phyloP scores from a whole-genome alignment of 768 basidiomycete species.

The Calocybe gangraenosa region DNA sequence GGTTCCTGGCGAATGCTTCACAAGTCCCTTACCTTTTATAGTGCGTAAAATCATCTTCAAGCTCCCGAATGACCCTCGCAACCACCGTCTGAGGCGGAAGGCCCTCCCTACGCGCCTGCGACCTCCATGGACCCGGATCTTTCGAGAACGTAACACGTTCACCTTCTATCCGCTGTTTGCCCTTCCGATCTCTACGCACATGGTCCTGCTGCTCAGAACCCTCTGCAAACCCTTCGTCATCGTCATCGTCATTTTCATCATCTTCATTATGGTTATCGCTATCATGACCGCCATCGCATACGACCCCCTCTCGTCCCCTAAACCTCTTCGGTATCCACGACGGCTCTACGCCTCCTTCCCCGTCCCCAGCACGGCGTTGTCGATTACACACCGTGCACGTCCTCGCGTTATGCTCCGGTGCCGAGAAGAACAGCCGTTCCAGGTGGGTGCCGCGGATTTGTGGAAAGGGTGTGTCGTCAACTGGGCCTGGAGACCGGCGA shows the following conservation, averaged over 20 bases:
- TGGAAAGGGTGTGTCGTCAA: slow-evolving; percentile 63
- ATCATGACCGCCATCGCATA: not conserved
- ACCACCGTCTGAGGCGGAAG: slow-evolving; percentile 88
- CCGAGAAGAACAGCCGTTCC: slow-evolving; percentile 78
- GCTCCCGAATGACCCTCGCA: slow-evolving; percentile 73
- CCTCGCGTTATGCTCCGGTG: slow-evolving; percentile 67
- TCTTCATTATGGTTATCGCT: slow-evolving; percentile 5
- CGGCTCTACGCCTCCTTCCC: not conserved
- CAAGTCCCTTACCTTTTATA: slow-evolving; percentile 80
- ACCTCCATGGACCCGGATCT: slow-evolving; percentile 26
- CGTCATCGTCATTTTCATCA: slow-evolving; percentile 17
- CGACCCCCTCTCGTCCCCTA: slow-evolving; percentile 7
- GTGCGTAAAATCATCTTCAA: slow-evolving; percentile 94
- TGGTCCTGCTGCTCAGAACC: slow-evolving; percentile 22
- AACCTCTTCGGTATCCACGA: slow-evolving; percentile 22
- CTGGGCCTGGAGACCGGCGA: not conserved
- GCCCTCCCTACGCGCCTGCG: slow-evolving; percentile 29
- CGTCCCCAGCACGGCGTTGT: slow-evolving; percentile 24
- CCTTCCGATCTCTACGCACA: slow-evolving; percentile 16
- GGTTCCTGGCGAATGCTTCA: not conserved
- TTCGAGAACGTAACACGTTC: slow-evolving; percentile 20
- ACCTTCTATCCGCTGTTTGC: slow-evolving; percentile 28
- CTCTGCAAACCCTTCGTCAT: slow-evolving; percentile 49
- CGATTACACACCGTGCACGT: slow-evolving; percentile 68
- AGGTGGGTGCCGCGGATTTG: slow-evolving; percentile 75